A percentile compares a stretch with the other conserved stretches of the same genome.
Conservation (phyloP, 2,329 filamentous ascomycete species). For the Chaetoscypha palmicola region DNA sequence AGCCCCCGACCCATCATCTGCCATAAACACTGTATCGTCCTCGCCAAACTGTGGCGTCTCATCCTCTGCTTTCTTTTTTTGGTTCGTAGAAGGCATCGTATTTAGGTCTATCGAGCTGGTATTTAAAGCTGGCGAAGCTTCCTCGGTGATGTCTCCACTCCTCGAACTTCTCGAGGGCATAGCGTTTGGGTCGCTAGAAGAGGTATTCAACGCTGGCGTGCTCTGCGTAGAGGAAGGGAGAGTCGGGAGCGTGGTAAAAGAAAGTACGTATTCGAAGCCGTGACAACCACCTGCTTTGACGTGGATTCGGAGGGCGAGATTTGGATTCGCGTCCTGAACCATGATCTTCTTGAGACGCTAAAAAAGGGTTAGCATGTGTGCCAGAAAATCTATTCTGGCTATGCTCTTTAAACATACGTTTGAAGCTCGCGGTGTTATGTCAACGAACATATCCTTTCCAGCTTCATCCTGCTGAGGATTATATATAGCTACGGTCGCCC, state of each 20-base stretch:
- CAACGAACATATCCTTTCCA: conserved; percentile 75
- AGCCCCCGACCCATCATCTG: conserved; percentile 51
- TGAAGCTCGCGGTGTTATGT: conserved; percentile 77
- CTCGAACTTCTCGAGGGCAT: background rate
- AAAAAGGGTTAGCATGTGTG: too few species aligned
- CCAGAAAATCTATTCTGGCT: too few species aligned
- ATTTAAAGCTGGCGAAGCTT: conserved; percentile 15
- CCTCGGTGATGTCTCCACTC: conserved; percentile 2
- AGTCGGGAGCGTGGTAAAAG: conserved; percentile 59
- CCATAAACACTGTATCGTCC: conserved; percentile 85
- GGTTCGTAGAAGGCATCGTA: conserved; percentile 8
- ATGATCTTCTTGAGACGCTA: conserved; percentile 55
- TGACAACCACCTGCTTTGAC: conserved; percentile 95
- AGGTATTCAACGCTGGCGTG: background rate
- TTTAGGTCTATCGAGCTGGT: conserved; percentile 18
- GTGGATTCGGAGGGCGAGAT: conserved; percentile 80
- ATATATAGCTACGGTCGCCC: conserved; percentile 42
- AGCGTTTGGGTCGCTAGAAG: background rate
- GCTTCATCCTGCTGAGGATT: conserved; percentile 78
- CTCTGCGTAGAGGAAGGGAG: conserved; percentile 24
- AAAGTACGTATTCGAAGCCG: conserved; percentile 97
- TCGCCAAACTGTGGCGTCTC: conserved; percentile 45
- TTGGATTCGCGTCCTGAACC: conserved; percentile 62
- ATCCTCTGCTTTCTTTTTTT: background rate
- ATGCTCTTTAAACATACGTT: too few species aligned